Evolutionary conservation across 2,329 filamentous ascomycete genomes (phyloP).

Genomic region (Alternaria arbusti): DNA sequence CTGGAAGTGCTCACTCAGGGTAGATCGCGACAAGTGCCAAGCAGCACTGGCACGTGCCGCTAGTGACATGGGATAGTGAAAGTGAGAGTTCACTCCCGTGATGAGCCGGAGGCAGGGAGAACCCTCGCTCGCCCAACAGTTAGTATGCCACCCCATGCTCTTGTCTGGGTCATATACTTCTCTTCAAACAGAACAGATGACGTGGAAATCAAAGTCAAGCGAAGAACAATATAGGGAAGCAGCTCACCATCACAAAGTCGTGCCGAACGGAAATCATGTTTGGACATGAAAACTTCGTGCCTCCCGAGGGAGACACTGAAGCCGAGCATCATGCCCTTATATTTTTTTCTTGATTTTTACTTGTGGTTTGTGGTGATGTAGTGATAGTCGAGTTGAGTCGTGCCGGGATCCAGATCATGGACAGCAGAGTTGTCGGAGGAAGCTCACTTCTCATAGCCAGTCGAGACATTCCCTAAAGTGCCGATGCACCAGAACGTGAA

Average conservation of each 20-base stretch:
- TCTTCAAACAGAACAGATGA: background rate
- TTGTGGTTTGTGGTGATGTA: slow-evolving; percentile 23
- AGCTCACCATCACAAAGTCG: slow-evolving; percentile 1
- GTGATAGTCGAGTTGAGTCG: slow-evolving; percentile 28
- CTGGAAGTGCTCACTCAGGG: background rate
- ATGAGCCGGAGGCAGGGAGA: background rate
- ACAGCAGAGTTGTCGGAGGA: slow-evolving; percentile 28
- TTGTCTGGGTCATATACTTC: background rate
- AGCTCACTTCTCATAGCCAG: slow-evolving; percentile 22
- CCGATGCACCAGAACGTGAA: slow-evolving; percentile 16
- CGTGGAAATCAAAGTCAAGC: background rate
- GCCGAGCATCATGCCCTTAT: slow-evolving; percentile 44
- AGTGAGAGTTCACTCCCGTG: background rate
- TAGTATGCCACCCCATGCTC: background rate
- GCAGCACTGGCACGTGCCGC: background rate
- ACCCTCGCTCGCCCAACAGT: background rate
- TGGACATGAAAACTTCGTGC: slow-evolving; percentile 40
- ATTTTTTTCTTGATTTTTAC: slow-evolving; percentile 41
- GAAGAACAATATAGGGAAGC: background rate
- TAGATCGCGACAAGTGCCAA: background rate
- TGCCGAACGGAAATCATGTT: background rate
- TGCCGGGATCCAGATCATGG: slow-evolving; percentile 32
- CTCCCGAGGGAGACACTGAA: slow-evolving; percentile 14
- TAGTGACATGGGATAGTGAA: background rate
- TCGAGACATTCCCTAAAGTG: slow-evolving; percentile 17